Evolutionary conservation across 768 basidiomycete species (phyloP), one percentile per base, ranked within the genome.

Genomic region (Pleurotus salmoneostramineus): DNA sequence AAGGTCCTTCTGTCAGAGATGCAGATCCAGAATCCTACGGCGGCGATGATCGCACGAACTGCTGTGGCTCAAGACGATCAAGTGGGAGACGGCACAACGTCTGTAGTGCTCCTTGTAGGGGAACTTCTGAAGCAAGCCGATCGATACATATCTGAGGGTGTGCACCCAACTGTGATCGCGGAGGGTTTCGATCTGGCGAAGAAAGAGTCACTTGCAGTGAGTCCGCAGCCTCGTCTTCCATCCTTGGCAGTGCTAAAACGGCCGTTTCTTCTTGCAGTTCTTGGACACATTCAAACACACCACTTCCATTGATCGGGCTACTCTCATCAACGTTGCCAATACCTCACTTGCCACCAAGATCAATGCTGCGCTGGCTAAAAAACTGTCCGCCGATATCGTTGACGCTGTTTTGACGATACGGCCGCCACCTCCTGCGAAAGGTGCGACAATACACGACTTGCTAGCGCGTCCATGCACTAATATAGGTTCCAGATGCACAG

Each of bases 1-100:
- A 99, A 99, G 77, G 96, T 98, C 43, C 76, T 99, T 57, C 80
- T 99, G 58, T 96, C 95, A 43, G 97, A 99, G 77, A 99, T 99
- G 97, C 97, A 98, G 77, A 99, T 99, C 65, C 91, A 93, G 75
- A 98, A 99, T 71, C 97, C 97, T 33, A 98, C 97, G 3, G 97
- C 97, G 14, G 95, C 97, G 34, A 96, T 99, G 93, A 94, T 99
- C 68, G 97, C 97, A 47, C 86, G 95, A 52, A 98, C 97, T 44
- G 97, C 97, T 11, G 96, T 98, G 21, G 96, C 97, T 3, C 97
- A 98, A 71, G 97, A 99, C 65, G 97, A 98, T 68, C 95, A 98
- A 81, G 95, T 97, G 45, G 97, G 97, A 62, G 97, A 99, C 75
- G 97, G 97, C 56, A 99, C 97, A 35, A 99, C 97, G 14, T 95